Base-by-base conservation (phyloP, 331 rosid species). In the Arachis monticola region DNA sequence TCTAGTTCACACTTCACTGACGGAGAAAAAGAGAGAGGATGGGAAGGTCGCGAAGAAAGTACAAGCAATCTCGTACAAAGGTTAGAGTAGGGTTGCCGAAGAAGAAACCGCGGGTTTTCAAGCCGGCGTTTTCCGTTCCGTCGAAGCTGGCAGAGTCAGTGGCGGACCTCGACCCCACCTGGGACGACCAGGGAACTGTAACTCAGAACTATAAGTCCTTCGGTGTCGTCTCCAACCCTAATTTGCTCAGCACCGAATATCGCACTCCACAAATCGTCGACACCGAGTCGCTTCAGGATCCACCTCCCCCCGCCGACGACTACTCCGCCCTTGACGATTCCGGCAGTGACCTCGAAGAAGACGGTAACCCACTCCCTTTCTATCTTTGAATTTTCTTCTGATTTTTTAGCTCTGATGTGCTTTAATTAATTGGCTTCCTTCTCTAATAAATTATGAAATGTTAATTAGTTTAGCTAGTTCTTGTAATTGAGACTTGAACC, bases 311-410 rank as follows among this genome's bases (percentile, higher is more conserved):
- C 48, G 9, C 67, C 22, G 58, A 10, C 53, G 58, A 27, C 6
- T 72, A 27, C 41, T 14, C 68, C 11, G 76, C 66, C n/a, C 50
- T 30, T n/a, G 8, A 11, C n/a, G 76, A 88, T 78, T 61, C 85
- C 52, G 90, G 95, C 2, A 92, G 96, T 70, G 97, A 94, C 5
- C 85, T 90, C 64, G 99, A 92, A 81, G 99, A 94, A 76, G 96
- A 94, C 80, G 97, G 99, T 94, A 9, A 65, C 77, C 81, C 64
- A 41, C 22, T 3, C 51, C 31, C 3, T 32, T 53, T 44, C 67
- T 3, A 1, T 64, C 35, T 9, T 22, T 48, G 4, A 12, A n/a
- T 30, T 38, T 17, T 13, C 17, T 70, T 12, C 50, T 52, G 9
- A 40, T 56, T 7, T 14, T 64, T 70, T 40, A 8, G 32, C 42